A percentile compares a stretch with the other conserved stretches of the same genome.
Evolutionary conservation across 1,284 basidiomycete genomes (phyloP).

Genomic region (Acaromyces ingoldii): DNA sequence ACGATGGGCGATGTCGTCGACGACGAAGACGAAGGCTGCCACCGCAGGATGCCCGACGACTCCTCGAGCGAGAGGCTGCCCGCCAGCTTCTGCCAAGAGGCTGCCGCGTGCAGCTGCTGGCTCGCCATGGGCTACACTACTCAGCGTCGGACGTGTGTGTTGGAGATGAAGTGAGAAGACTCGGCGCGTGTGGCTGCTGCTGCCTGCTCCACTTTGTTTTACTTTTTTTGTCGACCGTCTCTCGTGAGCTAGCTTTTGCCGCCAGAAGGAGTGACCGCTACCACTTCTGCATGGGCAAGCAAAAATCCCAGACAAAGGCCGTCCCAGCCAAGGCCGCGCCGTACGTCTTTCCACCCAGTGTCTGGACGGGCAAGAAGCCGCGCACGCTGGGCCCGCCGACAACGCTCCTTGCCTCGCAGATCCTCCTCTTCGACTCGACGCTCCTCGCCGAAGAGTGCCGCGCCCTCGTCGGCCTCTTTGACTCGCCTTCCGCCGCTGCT

Average conservation of each 20-base stretch:
- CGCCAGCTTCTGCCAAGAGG: constrained; percentile 8
- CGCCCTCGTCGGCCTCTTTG: not conserved
- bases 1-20: constrained; percentile 4
- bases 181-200: no score
- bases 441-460: not conserved
- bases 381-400: not conserved
- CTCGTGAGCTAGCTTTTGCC: not conserved
- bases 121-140: no score
- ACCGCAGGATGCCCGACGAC: constrained; percentile 5
- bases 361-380: not conserved
- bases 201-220: no score
- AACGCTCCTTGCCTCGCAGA: not conserved
- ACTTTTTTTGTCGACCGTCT: not conserved
- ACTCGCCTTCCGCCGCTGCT: not conserved
- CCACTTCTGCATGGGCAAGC: not conserved
- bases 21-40: constrained; percentile 8
- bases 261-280: not conserved
- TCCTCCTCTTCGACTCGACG: not conserved
- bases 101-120: constrained; percentile 11
- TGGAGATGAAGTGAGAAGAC: no score
- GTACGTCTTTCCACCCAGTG: no score
- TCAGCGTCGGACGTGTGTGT: constrained; percentile 1
- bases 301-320: not conserved
- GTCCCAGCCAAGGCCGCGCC: not conserved
- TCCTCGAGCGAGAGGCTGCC: constrained; percentile 12